A percentile compares a stretch with the other conserved stretches of the same genome.
phyloP scores from a whole-genome alignment of 495 filamentous ascomycete genomes.

The Terfezia claveryi region DNA sequence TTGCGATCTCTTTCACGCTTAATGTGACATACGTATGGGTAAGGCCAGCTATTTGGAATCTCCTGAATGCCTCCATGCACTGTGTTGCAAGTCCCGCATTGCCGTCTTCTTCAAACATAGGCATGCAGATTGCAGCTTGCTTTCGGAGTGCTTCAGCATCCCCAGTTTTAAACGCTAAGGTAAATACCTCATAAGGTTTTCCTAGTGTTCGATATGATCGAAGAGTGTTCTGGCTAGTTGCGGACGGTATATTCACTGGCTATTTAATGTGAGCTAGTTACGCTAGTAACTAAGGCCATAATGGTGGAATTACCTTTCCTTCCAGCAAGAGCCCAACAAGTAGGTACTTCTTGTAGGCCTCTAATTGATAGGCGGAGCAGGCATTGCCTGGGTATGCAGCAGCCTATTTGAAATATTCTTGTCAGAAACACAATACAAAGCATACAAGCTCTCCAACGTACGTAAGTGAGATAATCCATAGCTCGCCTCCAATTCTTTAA shows the following conservation, averaged over 20 bases:
- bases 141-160: conserved; percentile 23
- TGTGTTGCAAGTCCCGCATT: conserved; percentile 18
- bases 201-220: conserved; percentile 37
- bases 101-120: conserved; percentile 15
- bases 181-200: conserved; percentile 50
- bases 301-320: conserved; percentile 32
- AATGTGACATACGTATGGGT: conserved; percentile 19
- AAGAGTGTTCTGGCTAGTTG: conserved; percentile 26
- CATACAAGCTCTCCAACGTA: conserved; percentile 1
- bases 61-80: conserved; percentile 17
- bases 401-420: not conserved
- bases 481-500: conserved; percentile 51
- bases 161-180: conserved; percentile 40
- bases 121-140: conserved; percentile 11
- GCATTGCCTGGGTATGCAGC: conserved; percentile 12
- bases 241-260: conserved; percentile 24
- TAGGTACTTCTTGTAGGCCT: conserved; percentile 86
- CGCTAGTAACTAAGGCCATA: too few species aligned
- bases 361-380: conserved; percentile 26
- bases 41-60: conserved; percentile 15
- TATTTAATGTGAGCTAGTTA: conserved; percentile 6
- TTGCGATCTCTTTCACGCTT: conserved; percentile 17
- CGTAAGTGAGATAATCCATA: conserved; percentile 34
- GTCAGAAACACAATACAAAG: too few species aligned
- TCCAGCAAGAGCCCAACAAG: conserved; percentile 50